phyloP scores from a whole-genome alignment of 768 basidiomycete genomes.

The Exsudoporus frostii region DNA sequence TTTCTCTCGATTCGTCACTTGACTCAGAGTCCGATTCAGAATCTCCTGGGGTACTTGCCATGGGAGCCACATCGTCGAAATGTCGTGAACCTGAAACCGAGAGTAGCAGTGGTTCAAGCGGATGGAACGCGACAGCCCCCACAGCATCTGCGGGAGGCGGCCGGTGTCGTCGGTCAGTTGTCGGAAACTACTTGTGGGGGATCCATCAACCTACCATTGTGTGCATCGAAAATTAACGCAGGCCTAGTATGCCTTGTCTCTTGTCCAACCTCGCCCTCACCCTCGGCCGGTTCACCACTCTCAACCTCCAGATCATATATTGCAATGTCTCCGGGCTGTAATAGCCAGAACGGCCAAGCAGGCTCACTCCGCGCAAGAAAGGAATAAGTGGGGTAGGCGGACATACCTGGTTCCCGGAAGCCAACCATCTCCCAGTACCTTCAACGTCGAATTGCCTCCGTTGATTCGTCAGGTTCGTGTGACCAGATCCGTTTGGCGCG shows the following conservation, averaged over 20 bases:
- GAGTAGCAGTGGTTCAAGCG: conserved; percentile 52
- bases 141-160: conserved; percentile 53
- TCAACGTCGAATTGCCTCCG: conserved; percentile 78
- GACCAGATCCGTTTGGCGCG: background rate
- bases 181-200: background rate
- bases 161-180: background rate
- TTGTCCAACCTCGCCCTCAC: conserved; percentile 1
- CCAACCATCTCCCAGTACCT: conserved; percentile 57
- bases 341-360: background rate
- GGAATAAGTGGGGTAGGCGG: background rate
- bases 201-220: conserved; percentile 46
- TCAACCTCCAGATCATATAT: conserved; percentile 50
- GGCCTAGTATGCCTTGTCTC: conserved; percentile 24
- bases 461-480: conserved; percentile 60
- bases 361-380: background rate
- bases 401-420: conserved; percentile 66
- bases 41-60: background rate
- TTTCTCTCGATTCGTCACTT: conserved; percentile 4
- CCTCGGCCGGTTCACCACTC: background rate
- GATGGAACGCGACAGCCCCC: conserved; percentile 73
- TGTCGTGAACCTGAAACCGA: conserved; percentile 80
- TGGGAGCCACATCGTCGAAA: conserved; percentile 35
- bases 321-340: conserved; percentile 55
- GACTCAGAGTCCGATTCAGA: conserved; percentile 20
- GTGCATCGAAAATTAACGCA: conserved; percentile 46